These are phyloP conservation scores for Alternaria consortialis DNA, from an alignment of 2,329 filamentous ascomycete genomes.

Conservation along the genomic window DNA sequence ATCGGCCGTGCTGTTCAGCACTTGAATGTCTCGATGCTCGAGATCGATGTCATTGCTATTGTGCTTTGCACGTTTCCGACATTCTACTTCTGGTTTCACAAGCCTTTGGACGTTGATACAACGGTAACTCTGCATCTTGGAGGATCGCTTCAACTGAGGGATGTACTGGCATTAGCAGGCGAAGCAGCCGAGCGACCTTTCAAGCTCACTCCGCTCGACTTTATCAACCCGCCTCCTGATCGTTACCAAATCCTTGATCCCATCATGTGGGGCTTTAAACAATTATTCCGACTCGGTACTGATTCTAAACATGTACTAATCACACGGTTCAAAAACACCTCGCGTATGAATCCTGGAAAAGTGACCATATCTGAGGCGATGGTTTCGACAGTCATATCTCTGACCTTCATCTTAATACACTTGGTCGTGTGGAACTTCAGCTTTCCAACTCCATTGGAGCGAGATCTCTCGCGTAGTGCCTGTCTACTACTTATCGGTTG, in stretches of 20 bases:
- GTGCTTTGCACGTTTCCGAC: neutral
- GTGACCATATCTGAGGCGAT: neutral
- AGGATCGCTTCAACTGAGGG: neutral
- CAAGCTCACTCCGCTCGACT: neutral
- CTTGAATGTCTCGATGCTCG: neutral
- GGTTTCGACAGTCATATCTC: neutral
- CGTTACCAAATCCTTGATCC: neutral
- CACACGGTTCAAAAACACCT: neutral
- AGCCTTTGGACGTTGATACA: neutral
- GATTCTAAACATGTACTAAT: neutral
- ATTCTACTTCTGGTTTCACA: neutral
- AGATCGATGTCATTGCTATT: neutral
- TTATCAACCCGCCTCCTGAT: neutral
- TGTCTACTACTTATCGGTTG: accelerated
- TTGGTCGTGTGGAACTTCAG: neutral
- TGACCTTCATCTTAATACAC: neutral
- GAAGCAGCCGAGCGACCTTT: neutral
- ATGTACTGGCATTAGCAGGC: neutral
- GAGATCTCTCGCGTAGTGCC: neutral
- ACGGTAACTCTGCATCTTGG: accelerated
- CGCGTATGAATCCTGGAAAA: neutral
- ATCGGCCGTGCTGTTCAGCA: neutral
- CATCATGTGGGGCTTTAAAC: neutral
- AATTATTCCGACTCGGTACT: neutral
- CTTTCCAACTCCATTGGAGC: neutral